phyloP scores from a whole-genome alignment of 2,329 filamentous ascomycete species.

The Eurotiales sp. region DNA sequence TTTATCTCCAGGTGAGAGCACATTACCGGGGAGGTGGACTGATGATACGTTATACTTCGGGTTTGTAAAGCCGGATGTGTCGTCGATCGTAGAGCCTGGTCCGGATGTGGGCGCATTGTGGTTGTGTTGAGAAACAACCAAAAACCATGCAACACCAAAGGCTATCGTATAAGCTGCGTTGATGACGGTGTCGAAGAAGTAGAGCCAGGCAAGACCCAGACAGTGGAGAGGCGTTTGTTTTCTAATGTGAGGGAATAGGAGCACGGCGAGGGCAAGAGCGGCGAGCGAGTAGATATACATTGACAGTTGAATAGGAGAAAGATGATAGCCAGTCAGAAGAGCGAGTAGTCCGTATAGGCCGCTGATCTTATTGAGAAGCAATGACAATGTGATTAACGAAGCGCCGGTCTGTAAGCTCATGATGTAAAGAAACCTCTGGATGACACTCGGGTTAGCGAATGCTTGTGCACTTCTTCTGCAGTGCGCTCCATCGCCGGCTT shows the following conservation, averaged over 20 bases:
- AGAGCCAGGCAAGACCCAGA: slow-evolving; percentile 78
- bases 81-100: slow-evolving; percentile 55
- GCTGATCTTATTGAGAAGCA: slow-evolving; percentile 88
- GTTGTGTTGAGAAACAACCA: slow-evolving; percentile 61
- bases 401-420: slow-evolving; percentile 83
- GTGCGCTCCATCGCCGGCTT: not conserved
- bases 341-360: slow-evolving; percentile 88
- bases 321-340: slow-evolving; percentile 77
- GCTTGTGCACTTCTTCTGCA: not conserved
- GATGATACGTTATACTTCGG: slow-evolving; percentile 59
- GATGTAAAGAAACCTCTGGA: slow-evolving; percentile 76
- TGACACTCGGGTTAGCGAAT: slow-evolving; percentile 1
- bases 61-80: slow-evolving; percentile 62
- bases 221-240: slow-evolving; percentile 74
- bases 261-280: slow-evolving; percentile 63
- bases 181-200: slow-evolving; percentile 74
- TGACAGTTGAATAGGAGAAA: slow-evolving; percentile 77
- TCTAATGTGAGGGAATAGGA: slow-evolving; percentile 76
- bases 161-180: slow-evolving; percentile 77
- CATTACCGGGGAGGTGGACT: slow-evolving; percentile 53
- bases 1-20: slow-evolving; percentile 51
- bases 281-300: slow-evolving; percentile 87
- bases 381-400: slow-evolving; percentile 75
- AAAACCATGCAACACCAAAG: slow-evolving; percentile 83
- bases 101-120: slow-evolving; percentile 42